Conservation (phyloP, 1,284 basidiomycete genomes). For the Inonotus hispidus region DNA sequence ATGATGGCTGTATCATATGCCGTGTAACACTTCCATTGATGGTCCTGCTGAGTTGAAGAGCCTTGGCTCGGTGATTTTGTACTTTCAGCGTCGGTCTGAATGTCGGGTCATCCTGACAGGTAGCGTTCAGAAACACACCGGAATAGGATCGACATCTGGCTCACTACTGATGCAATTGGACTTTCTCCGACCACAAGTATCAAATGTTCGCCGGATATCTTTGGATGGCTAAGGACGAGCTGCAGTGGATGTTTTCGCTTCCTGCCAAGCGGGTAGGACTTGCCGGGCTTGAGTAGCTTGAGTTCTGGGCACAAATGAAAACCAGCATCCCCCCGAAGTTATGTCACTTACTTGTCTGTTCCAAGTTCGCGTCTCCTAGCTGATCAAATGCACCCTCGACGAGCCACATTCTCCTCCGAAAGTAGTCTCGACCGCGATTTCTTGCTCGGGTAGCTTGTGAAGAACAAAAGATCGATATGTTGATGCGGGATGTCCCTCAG, state of each 20-base stretch:
- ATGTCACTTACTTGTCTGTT: constrained; percentile 34
- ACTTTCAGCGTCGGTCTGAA: constrained; percentile 38
- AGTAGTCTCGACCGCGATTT: background rate
- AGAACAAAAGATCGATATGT: no score
- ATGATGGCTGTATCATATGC: constrained; percentile 28
- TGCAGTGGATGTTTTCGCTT: constrained; percentile 36
- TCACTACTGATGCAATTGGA: constrained; percentile 46
- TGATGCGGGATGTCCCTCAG: no score
- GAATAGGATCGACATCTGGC: constrained; percentile 24
- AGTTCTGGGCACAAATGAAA: constrained; percentile 35
- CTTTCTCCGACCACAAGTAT: constrained; percentile 47
- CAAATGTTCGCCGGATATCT: constrained; percentile 55
- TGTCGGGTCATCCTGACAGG: constrained; percentile 19
- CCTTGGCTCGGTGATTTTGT: constrained; percentile 41
- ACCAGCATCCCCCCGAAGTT: background rate
- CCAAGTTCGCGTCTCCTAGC: constrained; percentile 29
- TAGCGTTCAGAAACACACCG: constrained; percentile 26
- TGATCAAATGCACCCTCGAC: constrained; percentile 48
- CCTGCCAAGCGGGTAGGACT: constrained; percentile 47
- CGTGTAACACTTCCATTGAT: constrained; percentile 30
- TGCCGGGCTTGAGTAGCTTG: constrained; percentile 57
- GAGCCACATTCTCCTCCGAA: constrained; percentile 41
- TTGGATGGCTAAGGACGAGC: constrained; percentile 50
- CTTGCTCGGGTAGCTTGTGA: no score
- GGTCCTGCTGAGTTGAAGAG: constrained; percentile 25